Conservation (phyloP, 768 basidiomycete species). For the Russula olivacea region DNA sequence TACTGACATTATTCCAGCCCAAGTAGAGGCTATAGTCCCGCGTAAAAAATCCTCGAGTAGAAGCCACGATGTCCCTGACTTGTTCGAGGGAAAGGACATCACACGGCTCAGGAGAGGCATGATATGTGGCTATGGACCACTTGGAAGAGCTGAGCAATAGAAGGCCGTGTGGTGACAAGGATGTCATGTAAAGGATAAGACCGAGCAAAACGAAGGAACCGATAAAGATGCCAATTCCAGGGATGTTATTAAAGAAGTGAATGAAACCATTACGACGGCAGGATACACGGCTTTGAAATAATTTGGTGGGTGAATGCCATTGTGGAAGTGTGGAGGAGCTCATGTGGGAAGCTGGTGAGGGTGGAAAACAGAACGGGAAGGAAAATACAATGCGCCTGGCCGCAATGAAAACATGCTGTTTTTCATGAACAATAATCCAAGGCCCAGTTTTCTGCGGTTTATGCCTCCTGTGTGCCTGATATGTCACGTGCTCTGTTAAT, state of each 20-base stretch:
- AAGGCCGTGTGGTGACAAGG: neutral
- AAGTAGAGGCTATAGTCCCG: conserved; percentile 36
- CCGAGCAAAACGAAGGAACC: neutral
- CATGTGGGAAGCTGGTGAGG: neutral
- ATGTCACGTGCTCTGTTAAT: too few relatives aligned
- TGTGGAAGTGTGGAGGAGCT: too few relatives aligned
- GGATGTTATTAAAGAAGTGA: neutral
- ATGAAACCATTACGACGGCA: neutral
- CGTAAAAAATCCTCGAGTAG: too few relatives aligned
- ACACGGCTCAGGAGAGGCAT: too few relatives aligned
- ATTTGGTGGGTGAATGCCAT: neutral
- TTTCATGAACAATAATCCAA: too few relatives aligned
- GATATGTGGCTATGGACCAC: too few relatives aligned
- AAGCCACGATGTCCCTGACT: conserved; percentile 20
- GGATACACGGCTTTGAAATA: neutral
- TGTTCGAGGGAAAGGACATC: conserved; percentile 31
- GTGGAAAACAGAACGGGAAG: neutral
- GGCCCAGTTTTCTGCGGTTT: too few relatives aligned
- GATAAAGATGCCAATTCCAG: neutral
- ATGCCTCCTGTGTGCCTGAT: too few relatives aligned
- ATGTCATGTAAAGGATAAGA: conserved; percentile 6
- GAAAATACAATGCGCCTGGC: neutral
- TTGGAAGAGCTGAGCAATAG: neutral
- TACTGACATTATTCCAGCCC: conserved; percentile 45
- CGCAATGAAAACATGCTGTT: too few relatives aligned